Conservation (phyloP, 805 yeast genomes). For the Kregervanrija delftensis region DNA sequence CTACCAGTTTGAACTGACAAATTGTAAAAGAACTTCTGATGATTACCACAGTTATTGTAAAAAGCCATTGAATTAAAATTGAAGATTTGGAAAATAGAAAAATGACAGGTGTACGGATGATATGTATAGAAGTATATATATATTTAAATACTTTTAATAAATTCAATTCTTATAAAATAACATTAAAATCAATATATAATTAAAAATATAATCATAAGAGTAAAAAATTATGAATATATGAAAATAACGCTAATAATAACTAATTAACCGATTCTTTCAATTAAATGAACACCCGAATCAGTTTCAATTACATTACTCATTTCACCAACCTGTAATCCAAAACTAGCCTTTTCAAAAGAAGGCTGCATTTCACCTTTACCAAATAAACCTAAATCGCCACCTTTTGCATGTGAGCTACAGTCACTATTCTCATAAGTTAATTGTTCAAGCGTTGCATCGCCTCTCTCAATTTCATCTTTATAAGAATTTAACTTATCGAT, state of each 20-base stretch:
- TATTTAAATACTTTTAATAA: no score
- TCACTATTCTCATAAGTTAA: conserved; percentile 82
- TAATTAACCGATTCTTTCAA: conserved; percentile 69
- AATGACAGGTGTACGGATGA: no score
- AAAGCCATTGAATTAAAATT: no score
- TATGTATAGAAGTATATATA: no score
- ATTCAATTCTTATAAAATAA: no score
- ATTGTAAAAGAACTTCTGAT: no score
- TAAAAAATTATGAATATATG: no score
- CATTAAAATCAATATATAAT: no score
- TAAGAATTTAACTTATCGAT: conserved; percentile 51
- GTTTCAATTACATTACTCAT: conserved; percentile 78
- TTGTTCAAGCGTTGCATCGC: conserved; percentile 59
- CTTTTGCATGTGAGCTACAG: conserved; percentile 77
- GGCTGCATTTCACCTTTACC: conserved; percentile 95
- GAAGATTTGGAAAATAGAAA: no score
- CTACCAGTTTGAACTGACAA: no score
- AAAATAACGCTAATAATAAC: neutral
- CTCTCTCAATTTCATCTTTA: conserved; percentile 52
- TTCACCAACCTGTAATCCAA: conserved; percentile 75
- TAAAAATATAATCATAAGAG: no score
- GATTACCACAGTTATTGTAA: no score
- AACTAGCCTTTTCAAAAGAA: conserved; percentile 82
- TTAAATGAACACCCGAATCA: conserved; percentile 85
- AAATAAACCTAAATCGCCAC: conserved; percentile 90